Evolutionary conservation across 1,139 yeast species (phyloP).

Genomic region (Candida sojae): DNA sequence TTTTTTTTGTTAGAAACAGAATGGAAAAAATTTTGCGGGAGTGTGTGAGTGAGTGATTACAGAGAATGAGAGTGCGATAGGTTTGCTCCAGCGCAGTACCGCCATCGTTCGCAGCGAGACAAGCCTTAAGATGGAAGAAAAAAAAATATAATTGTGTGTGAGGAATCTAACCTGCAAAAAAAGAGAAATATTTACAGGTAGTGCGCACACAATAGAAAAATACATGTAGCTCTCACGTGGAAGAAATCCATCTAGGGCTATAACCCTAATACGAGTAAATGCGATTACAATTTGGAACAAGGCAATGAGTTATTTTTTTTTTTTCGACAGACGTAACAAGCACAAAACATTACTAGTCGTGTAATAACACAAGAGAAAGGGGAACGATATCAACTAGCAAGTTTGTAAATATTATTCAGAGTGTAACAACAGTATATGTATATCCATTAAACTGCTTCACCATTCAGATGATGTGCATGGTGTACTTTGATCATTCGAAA

Average conservation of each 20-base stretch:
- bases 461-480: too few species aligned
- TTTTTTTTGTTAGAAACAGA: conserved; percentile 10
- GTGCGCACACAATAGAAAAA: conserved; percentile 1
- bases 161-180: neutral
- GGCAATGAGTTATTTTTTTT: too few species aligned
- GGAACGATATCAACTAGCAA: too few species aligned
- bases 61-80: neutral
- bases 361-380: too few species aligned
- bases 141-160: neutral
- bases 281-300: neutral
- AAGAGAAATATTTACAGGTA: neutral
- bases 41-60: neutral
- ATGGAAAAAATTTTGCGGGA: conserved; percentile 1
- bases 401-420: too few species aligned
- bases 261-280: neutral
- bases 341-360: too few species aligned
- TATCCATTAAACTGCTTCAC: too few species aligned
- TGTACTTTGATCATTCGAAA: too few species aligned
- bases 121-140: neutral
- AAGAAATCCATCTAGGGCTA: neutral
- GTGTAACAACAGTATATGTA: too few species aligned
- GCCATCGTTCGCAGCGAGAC: neutral
- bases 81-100: neutral
- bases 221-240: neutral
- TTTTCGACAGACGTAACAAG: too few species aligned